Percentiles rank a stretch among this genome's conserved stretches.
Evolutionary conservation across 768 basidiomycete species (phyloP).

Genomic region (Russula vinacea): DNA sequence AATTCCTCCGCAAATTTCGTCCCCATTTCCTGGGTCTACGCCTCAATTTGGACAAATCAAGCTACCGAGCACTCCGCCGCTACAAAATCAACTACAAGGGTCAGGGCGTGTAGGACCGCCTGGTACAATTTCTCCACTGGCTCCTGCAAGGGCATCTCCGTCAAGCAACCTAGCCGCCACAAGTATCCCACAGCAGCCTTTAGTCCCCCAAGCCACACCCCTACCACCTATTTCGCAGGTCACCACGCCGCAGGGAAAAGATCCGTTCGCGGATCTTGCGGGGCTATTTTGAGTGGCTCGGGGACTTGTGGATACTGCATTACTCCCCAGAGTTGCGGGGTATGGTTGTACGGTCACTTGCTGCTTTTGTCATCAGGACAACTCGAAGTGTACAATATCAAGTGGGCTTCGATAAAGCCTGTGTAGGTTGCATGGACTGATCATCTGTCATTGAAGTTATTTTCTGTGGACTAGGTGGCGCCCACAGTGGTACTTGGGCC

Average conservation of each 20-base stretch:
- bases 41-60: slow-evolving; percentile 28
- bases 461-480: not conserved
- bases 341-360: slow-evolving; percentile 4
- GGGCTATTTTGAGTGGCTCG: slow-evolving; percentile 55
- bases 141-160: slow-evolving; percentile 3
- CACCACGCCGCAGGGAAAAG: slow-evolving; percentile 51
- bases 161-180: slow-evolving; percentile 12
- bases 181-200: slow-evolving; percentile 20
- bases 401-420: slow-evolving; percentile 1
- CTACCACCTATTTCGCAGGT: slow-evolving; percentile 29
- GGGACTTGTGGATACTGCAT: slow-evolving; percentile 7
- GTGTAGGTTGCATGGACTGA: not conserved
- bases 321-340: not conserved
- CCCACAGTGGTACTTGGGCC: not conserved
- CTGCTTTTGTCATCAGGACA: slow-evolving; percentile 11
- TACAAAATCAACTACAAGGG: slow-evolving; percentile 21
- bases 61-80: slow-evolving; percentile 28
- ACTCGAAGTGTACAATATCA: slow-evolving; percentile 15
- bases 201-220: slow-evolving; percentile 18
- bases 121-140: slow-evolving; percentile 5
- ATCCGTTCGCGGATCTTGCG: slow-evolving; percentile 82
- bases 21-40: slow-evolving; percentile 10
- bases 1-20: slow-evolving; percentile 15
- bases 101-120: slow-evolving; percentile 18
- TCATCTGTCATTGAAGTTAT: not conserved